Base-by-base conservation (phyloP, 1,284 basidiomycete genomes). In the Chalciporus piperatoides region DNA sequence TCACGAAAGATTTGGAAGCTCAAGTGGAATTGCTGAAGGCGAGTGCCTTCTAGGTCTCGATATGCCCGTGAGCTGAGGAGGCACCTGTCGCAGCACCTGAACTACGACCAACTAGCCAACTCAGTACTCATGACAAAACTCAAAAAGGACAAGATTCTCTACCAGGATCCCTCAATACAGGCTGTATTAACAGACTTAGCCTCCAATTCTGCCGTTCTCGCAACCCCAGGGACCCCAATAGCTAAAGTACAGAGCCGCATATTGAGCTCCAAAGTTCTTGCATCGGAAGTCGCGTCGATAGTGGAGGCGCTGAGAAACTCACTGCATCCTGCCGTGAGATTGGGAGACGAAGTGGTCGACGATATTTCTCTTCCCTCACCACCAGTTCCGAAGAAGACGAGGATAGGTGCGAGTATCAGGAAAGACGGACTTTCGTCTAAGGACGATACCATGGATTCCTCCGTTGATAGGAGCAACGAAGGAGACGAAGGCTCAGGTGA, bases 1-100 rank as follows among this genome's bases (percentile, higher is more conserved):
- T 78, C 44, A 71, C 75, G n/a, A 63, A 51, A 41, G 78, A 79
- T 35, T 69, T 86, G 21, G 90, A 88, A 64, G 70, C 66, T 5
- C 84, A 95, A 64, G 68, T 95, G 9, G 70, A 77, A n/a, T 67
- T 76, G 14, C 65, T 91, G 41, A 90, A 91, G 71, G 86, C 84
- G 41, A 43, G 69, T 61, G 11, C 17, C 19, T 44, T n/a, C 14
- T 17, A 35, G 44, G 33, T 44, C 23, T 17, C 48, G 27, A 38
- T 47, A 36, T 30, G 33, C n/a, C 24, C 38, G 40, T 52, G 39
- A 40, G 33, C 37, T 44, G 52, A 41, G 48, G 46, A 23, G n/a
- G 15, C 33, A 43, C 30, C n/a, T 21, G 19, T 2, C 32, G 6
- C 58, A 94, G 90, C 68, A 71, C 30, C 63, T 86, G 9, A 73